Base-by-base conservation (phyloP, 2,329 filamentous ascomycete species). In the Colletotrichum brevisporum region DNA sequence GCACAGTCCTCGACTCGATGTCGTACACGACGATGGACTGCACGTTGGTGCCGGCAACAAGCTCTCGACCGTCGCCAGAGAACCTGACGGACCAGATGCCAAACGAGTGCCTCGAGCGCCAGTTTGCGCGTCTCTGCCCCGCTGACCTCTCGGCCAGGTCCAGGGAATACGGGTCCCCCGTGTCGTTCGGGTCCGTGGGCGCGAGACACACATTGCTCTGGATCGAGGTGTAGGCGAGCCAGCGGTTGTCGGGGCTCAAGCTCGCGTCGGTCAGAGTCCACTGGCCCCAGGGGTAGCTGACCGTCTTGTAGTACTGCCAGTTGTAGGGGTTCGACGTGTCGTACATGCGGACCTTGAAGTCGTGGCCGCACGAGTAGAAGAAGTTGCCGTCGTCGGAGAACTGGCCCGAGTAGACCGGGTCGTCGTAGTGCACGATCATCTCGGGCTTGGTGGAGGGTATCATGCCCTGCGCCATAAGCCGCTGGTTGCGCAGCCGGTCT, bases 321-420 rank as follows among this genome's bases (percentile, higher is more conserved):
- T 94, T 89, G 80, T 96, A 97, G 0, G 95, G 94, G 74, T 98
- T 97, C 2, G 93, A 95, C 0, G 96, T 98, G 79, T 98, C 95
- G 80, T 98, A 99, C 93, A 99, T 95, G 61, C 95, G 92, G 10
- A 99, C 94, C 74, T 90, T 92, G 82, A 97, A 97, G 80, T 98
- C 95, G 79, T 98, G 94, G 10, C 92, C 92, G 76, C 93, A 96
- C 6, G 92, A 91, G 78, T 95, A 98, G 83, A 98, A 98, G 83
- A 98, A 98, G 79, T 97, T 97, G 27, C 96, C 96, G 75, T 99
- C 96, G 72, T 97, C 93, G 0, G 94, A 97, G 78, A 98, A 99
- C 77, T 98, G 95, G 1, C 96, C 96, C 3, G 94, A 97, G 77
- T 98, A 98, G 61, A 96, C 95, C 48, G 94, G 90, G 5, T 91